Evolutionary conservation across 306 rosid genomes (phyloP).

Genomic region (Hippophae rhamnoides): DNA sequence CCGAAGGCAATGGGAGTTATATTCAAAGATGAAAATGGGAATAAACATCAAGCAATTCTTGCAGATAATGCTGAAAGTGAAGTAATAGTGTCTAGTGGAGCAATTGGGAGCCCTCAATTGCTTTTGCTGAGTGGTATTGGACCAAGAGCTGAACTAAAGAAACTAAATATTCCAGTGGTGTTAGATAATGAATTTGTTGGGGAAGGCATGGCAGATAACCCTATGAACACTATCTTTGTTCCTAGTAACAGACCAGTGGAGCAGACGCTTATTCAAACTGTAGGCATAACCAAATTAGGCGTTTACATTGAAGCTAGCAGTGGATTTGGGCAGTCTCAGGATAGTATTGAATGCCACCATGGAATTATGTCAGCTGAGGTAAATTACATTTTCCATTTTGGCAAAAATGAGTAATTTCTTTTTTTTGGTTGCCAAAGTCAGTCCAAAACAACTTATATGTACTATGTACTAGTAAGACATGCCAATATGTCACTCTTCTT

Average conservation of each 20-base stretch:
- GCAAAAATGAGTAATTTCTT: too few relatives aligned
- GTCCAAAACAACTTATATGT: too few relatives aligned
- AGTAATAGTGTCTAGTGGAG: conserved; percentile 72
- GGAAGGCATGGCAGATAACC: conserved; percentile 86
- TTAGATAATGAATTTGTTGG: conserved; percentile 62
- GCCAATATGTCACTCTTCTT: too few relatives aligned
- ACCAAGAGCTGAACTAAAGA: conserved; percentile 54
- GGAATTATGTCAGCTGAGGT: conserved; percentile 96
- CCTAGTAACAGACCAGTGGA: conserved; percentile 42
- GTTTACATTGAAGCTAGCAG: conserved; percentile 86
- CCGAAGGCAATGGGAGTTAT: conserved; percentile 76
- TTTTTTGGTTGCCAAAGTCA: too few relatives aligned
- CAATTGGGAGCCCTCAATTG: conserved; percentile 83
- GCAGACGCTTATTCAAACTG: conserved; percentile 73
- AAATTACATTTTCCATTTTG: conserved; percentile 17
- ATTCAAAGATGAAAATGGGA: conserved; percentile 79
- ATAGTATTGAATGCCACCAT: conserved; percentile 86
- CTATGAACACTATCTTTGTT: conserved; percentile 77
- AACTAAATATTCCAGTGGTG: conserved; percentile 55
- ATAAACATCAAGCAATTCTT: conserved; percentile 52
- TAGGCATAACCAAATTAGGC: conserved; percentile 79
- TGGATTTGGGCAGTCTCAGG: conserved; percentile 67
- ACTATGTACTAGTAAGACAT: too few relatives aligned
- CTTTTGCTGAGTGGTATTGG: conserved; percentile 88
- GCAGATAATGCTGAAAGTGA: conserved; percentile 39